Percentiles rank a stretch among this genome's conserved stretches.
These are phyloP conservation scores for Cercospora sesami DNA, from an alignment of 2,329 filamentous ascomycete genomes.

Conservation along the genomic window DNA sequence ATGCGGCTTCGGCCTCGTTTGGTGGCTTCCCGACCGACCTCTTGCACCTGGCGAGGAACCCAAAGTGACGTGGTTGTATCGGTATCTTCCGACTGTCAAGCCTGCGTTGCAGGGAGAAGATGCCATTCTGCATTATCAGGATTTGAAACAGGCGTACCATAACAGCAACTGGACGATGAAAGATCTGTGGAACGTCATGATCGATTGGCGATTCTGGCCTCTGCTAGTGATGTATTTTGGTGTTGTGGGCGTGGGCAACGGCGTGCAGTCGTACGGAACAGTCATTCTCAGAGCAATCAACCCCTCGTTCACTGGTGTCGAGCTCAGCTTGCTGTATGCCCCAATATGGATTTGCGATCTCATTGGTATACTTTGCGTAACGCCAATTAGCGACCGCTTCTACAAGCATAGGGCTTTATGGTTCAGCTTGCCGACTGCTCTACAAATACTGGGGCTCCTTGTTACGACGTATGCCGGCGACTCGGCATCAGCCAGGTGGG, in stretches of 20 bases:
- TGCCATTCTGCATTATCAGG: slow-evolving; percentile 77
- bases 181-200: slow-evolving; percentile 69
- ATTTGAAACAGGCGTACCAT: slow-evolving; percentile 78
- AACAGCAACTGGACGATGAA: slow-evolving; percentile 68
- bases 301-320: slow-evolving; percentile 67
- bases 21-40: slow-evolving; percentile 89
- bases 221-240: slow-evolving; percentile 90
- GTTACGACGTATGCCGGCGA: slow-evolving; percentile 73
- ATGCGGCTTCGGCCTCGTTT: slow-evolving; percentile 71
- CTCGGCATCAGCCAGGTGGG: slow-evolving; percentile 63
- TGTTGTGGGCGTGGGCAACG: slow-evolving; percentile 88
- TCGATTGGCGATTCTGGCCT: slow-evolving; percentile 88
- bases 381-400: slow-evolving; percentile 83
- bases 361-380: slow-evolving; percentile 80
- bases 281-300: slow-evolving; percentile 82
- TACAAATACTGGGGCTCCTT: slow-evolving; percentile 81
- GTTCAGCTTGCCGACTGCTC: slow-evolving; percentile 71
- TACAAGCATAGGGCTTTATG: slow-evolving; percentile 76
- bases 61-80: slow-evolving; percentile 54
- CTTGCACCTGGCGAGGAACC: slow-evolving; percentile 67
- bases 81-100: slow-evolving; percentile 66
- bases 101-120: slow-evolving; percentile 76
- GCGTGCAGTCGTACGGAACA: slow-evolving; percentile 82
- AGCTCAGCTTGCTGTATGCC: slow-evolving; percentile 79
- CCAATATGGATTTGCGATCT: slow-evolving; percentile 88